phyloP scores from a whole-genome alignment of 1,139 yeast species.

The Suhomyces kunorum region DNA sequence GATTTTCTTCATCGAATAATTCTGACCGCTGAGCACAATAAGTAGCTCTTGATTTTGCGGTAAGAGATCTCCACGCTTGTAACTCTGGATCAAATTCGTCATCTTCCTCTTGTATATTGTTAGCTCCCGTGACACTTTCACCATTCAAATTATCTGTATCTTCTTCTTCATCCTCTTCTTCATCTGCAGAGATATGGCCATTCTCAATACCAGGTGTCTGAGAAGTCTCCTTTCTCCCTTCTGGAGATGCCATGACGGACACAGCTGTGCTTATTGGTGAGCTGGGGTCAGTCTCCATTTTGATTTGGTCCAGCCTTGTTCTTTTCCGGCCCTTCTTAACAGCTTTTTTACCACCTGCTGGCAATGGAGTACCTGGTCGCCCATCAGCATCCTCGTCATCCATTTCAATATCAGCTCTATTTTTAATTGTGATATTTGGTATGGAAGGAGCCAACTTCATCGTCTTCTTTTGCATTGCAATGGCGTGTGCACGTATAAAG shows the following conservation, averaged over 20 bases:
- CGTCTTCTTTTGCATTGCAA: constrained; percentile 94
- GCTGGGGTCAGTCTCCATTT: constrained; percentile 23
- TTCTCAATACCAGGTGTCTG: constrained; percentile 27
- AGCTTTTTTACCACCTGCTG: constrained; percentile 30
- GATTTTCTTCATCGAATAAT: constrained; percentile 57
- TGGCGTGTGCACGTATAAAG: constrained; percentile 85
- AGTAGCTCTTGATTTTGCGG: constrained; percentile 77
- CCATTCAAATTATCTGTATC: constrained; percentile 22
- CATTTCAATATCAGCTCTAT: constrained; percentile 81
- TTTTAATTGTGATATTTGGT: constrained; percentile 82
- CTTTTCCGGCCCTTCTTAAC: constrained; percentile 48
- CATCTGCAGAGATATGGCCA: constrained; percentile 28
- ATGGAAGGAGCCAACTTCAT: constrained; percentile 73
- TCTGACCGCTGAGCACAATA: constrained; percentile 70
- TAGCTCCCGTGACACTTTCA: constrained; percentile 4
- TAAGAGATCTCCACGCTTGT: constrained; percentile 78
- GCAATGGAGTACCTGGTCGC: constrained; percentile 33
- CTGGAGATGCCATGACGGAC: constrained; percentile 18
- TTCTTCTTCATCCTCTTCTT: constrained; percentile 30
- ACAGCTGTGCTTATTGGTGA: constrained; percentile 16
- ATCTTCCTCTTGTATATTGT: constrained; percentile 39
- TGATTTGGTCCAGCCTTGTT: constrained; percentile 39
- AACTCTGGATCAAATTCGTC: constrained; percentile 37
- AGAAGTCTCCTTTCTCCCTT: constrained; percentile 13
- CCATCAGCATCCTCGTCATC: constrained; percentile 54